A percentile compares a stretch with the other conserved stretches of the same genome.
phyloP scores from a whole-genome alignment of 495 filamentous ascomycete genomes.

The Podospora didyma region DNA sequence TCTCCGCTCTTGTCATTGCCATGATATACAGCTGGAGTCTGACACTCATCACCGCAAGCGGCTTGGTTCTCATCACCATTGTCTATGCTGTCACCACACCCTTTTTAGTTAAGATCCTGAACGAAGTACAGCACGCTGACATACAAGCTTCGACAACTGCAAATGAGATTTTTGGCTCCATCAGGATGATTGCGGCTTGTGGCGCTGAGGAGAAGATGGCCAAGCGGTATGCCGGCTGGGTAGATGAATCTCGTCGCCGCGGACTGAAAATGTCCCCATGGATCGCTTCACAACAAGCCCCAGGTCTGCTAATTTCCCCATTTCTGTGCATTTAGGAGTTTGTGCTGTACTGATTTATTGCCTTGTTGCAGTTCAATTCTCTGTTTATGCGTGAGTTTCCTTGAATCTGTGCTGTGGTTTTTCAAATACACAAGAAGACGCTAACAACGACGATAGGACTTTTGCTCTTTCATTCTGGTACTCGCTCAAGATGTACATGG shows the following conservation, averaged over 20 bases:
- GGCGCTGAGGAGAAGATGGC: conserved; percentile 56
- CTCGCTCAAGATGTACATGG: conserved; percentile 30
- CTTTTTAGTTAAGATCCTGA: conserved; percentile 53
- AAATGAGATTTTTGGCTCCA: conserved; percentile 52
- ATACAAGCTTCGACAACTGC: conserved; percentile 58
- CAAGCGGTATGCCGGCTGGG: conserved; percentile 48
- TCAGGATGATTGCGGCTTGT: conserved; percentile 60
- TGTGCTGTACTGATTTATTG: not conserved
- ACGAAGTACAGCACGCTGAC: conserved; percentile 52
- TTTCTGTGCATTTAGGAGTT: not conserved
- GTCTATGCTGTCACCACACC: conserved; percentile 54
- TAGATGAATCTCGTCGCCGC: conserved; percentile 53
- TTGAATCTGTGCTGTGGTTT: not conserved
- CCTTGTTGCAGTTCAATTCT: conserved; percentile 34
- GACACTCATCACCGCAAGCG: conserved; percentile 52
- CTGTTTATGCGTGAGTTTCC: conserved; percentile 36
- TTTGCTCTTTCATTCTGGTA: conserved; percentile 48
- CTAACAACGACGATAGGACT: conserved; percentile 22
- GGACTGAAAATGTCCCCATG: conserved; percentile 51
- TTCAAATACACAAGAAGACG: not conserved
- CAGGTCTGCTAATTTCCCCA: conserved; percentile 25
- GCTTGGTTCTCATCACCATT: conserved; percentile 52
- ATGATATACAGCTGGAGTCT: conserved; percentile 56
- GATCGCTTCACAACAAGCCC: conserved; percentile 40
- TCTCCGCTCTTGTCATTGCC: conserved; percentile 51